phyloP scores from a whole-genome alignment of 129 eudicot species.

The Flaveria robusta region DNA sequence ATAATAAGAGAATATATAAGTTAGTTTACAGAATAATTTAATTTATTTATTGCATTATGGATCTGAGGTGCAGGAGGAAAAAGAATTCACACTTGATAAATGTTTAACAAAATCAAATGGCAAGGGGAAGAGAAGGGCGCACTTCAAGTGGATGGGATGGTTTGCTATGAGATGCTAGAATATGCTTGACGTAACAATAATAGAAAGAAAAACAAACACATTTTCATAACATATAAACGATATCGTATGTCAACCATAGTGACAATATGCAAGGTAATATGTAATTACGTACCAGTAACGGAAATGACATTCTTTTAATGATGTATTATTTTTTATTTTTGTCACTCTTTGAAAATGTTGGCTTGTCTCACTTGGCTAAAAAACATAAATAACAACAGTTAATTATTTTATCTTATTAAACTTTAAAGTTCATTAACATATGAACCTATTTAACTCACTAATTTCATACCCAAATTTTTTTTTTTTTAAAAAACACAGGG shows the following conservation, averaged over 20 bases:
- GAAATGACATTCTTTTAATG: too few relatives aligned
- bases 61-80: slow-evolving; percentile 38
- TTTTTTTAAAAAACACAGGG: too few relatives aligned
- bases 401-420: too few relatives aligned
- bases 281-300: background rate
- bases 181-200: background rate
- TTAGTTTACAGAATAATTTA: background rate
- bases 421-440: too few relatives aligned
- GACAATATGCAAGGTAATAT: background rate
- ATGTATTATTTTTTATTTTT: too few relatives aligned
- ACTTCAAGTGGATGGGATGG: slow-evolving; percentile 43
- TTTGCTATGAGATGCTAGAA: slow-evolving; percentile 37
- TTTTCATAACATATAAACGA: background rate
- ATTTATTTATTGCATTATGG: background rate
- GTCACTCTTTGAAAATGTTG: too few relatives aligned
- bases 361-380: too few relatives aligned
- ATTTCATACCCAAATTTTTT: too few relatives aligned
- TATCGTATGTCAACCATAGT: background rate
- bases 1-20: background rate
- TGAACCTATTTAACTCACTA: too few relatives aligned
- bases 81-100: slow-evolving; percentile 5
- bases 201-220: background rate
- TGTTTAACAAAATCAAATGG: slow-evolving; percentile 6
- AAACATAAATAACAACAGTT: too few relatives aligned
- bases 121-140: slow-evolving; percentile 28